A percentile compares a stretch with the other conserved stretches of the same genome.
Evolutionary conservation across 768 basidiomycete genomes (phyloP).

Genomic region (Agaricus blazei): DNA sequence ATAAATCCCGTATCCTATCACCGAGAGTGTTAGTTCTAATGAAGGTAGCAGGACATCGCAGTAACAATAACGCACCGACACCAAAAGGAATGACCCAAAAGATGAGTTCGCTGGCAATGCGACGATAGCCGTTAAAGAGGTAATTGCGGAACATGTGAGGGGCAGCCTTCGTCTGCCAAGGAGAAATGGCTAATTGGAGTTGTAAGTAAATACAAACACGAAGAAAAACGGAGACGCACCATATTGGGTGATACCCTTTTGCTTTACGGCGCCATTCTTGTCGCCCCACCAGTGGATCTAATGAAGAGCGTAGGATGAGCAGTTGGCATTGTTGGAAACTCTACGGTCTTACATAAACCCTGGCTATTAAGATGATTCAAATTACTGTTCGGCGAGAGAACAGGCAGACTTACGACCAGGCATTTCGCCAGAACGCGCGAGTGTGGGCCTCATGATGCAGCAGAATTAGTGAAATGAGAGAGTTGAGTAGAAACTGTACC

Average conservation of each 20-base stretch:
- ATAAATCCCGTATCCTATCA: constrained; percentile 71
- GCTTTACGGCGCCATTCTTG: constrained; percentile 45
- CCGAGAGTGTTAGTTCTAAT: background rate
- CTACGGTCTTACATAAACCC: constrained; percentile 64
- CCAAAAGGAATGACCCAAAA: constrained; percentile 80
- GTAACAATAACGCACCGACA: constrained; percentile 46
- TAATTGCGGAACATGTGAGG: constrained; percentile 68
- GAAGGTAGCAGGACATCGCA: background rate
- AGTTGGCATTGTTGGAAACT: background rate
- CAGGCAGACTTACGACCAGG: constrained; percentile 62
- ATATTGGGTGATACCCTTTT: constrained; percentile 76
- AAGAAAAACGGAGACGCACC: constrained; percentile 45
- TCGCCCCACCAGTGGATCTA: constrained; percentile 94
- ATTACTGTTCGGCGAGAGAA: background rate
- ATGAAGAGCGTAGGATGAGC: background rate
- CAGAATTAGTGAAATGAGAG: constrained; percentile 13
- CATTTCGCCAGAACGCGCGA: constrained; percentile 66
- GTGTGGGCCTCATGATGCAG: constrained; percentile 55
- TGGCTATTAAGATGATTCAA: constrained; percentile 40
- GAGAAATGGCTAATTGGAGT: constrained; percentile 61
- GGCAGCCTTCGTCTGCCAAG: constrained; percentile 70
- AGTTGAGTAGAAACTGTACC: constrained; percentile 5
- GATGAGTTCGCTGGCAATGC: constrained; percentile 65
- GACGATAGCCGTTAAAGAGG: constrained; percentile 83
- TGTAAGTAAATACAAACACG: constrained; percentile 1